phyloP scores from a whole-genome alignment of 768 basidiomycete species.

The Psilocybe sp. region DNA sequence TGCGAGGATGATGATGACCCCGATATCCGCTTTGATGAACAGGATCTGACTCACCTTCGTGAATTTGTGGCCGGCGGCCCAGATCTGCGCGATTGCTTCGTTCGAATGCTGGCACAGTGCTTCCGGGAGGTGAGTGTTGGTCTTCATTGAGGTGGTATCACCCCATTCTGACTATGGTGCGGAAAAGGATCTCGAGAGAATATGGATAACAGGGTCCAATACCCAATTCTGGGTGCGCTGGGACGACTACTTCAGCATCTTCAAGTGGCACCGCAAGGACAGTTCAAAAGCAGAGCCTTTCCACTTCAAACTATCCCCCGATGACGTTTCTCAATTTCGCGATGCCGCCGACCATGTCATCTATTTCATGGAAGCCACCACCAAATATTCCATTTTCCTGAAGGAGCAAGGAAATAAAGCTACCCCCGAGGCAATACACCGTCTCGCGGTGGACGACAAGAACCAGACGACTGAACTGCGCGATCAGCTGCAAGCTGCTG shows the following conservation, averaged over 20 bases:
- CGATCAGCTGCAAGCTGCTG: background rate
- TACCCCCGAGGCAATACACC: background rate
- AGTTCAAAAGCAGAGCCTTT: constrained; percentile 11
- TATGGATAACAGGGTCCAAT: constrained; percentile 28
- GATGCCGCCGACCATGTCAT: constrained; percentile 1
- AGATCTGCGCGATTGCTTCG: constrained; percentile 28
- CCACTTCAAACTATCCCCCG: constrained; percentile 15
- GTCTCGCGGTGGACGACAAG: background rate
- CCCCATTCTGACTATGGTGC: background rate
- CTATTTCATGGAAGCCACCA: constrained; percentile 12
- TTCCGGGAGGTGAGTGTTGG: constrained; percentile 25
- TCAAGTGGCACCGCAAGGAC: constrained; percentile 14
- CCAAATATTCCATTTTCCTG: too few species aligned
- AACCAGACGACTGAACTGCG: background rate
- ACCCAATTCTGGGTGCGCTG: constrained; percentile 34
- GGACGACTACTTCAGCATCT: constrained; percentile 38
- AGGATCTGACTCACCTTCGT: constrained; percentile 20
- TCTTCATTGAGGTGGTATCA: background rate
- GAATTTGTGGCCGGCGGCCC: constrained; percentile 11
- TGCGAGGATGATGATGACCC: constrained; percentile 14
- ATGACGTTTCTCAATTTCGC: constrained; percentile 14
- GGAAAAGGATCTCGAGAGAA: constrained; percentile 29
- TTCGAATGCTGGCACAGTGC: constrained; percentile 24
- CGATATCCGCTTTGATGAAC: constrained; percentile 2
- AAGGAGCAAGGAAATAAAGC: too few species aligned